These are phyloP conservation scores for Aciculosporium take DNA, from an alignment of 2,329 filamentous ascomycete species.

Conservation along the genomic window DNA sequence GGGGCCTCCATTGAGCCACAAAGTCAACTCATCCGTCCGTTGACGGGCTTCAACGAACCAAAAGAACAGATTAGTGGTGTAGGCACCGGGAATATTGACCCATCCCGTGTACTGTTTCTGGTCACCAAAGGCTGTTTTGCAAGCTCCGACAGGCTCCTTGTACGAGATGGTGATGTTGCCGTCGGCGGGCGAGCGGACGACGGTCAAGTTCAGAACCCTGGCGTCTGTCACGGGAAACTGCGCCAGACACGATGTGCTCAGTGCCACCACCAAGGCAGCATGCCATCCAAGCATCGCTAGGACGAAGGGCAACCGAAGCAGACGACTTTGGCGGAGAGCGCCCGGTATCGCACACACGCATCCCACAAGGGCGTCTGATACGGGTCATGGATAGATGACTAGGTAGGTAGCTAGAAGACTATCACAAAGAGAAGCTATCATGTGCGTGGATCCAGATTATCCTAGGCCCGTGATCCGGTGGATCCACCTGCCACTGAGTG, in stretches of 20 bases:
- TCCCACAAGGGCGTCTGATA: too few relatives aligned
- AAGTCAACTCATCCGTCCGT: constrained; percentile 29
- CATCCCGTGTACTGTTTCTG: constrained; percentile 62
- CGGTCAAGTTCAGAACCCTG: constrained; percentile 30
- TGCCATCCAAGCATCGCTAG: constrained; percentile 9
- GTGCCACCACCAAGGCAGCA: constrained; percentile 8
- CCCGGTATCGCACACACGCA: too few relatives aligned
- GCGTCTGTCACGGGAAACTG: constrained; percentile 21
- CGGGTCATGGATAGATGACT: too few relatives aligned
- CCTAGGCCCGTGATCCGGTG: too few relatives aligned
- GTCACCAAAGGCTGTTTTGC: constrained; percentile 46
- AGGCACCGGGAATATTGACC: constrained; percentile 44
- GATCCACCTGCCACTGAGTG: too few relatives aligned
- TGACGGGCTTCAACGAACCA: constrained; percentile 35
- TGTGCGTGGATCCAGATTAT: too few relatives aligned
- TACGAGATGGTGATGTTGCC: constrained; percentile 52
- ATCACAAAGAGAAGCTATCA: too few relatives aligned
- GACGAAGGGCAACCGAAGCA: background rate
- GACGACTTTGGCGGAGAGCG: too few relatives aligned
- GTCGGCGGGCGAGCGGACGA: constrained; percentile 48
- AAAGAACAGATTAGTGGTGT: constrained; percentile 37
- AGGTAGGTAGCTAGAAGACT: too few relatives aligned
- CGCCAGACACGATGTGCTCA: constrained; percentile 11
- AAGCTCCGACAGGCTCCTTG: constrained; percentile 46
- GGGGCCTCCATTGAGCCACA: constrained; percentile 56